A percentile compares a stretch with the other conserved stretches of the same genome.
Conservation (phyloP, 179 eudicot species). For the Beta corolliflora region DNA sequence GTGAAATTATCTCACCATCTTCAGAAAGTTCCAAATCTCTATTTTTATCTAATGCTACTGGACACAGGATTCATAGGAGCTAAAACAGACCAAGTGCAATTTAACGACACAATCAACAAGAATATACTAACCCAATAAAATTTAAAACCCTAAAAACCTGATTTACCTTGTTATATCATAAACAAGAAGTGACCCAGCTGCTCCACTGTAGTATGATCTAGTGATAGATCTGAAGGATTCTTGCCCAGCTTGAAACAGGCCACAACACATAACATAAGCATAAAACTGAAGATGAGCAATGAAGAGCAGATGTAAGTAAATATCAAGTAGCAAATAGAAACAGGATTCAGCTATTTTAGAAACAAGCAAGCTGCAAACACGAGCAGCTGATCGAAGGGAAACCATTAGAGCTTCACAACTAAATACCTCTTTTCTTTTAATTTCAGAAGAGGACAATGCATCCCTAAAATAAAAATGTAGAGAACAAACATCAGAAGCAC, state of each 20-base stretch:
- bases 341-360: background rate
- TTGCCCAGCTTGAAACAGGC: background rate
- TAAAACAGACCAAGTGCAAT: no score
- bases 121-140: no score
- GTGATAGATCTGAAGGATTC: background rate
- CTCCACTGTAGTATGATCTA: background rate
- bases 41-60: no score
- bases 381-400: background rate
- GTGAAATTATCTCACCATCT: no score
- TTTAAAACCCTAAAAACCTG: no score
- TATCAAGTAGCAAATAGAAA: background rate
- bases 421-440: background rate
- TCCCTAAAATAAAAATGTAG: no score
- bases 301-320: background rate
- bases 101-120: no score
- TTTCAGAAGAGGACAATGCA: background rate
- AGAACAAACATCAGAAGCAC: background rate
- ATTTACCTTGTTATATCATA: no score
- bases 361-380: background rate
- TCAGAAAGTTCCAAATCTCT: no score
- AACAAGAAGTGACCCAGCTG: no score
- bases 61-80: no score
- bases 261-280: background rate
- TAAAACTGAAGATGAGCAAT: background rate
- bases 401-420: background rate